These are phyloP conservation scores for Hypsizygus ulmarius DNA, from an alignment of 1,284 basidiomycete genomes.

Conservation along the genomic window DNA sequence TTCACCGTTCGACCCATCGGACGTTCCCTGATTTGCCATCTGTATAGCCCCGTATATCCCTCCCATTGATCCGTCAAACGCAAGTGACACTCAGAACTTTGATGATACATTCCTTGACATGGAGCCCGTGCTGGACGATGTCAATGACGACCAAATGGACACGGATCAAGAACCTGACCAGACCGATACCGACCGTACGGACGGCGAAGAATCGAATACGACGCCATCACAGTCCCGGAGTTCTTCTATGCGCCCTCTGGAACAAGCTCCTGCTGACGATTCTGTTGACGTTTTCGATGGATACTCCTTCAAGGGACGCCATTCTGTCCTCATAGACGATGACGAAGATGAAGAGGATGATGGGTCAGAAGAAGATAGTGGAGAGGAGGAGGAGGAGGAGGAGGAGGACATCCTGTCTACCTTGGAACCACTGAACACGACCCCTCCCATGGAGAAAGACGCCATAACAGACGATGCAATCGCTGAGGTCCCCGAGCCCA, in stretches of 20 bases:
- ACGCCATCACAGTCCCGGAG: conserved; percentile 73
- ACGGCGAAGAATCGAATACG: conserved; percentile 67
- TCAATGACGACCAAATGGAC: conserved; percentile 59
- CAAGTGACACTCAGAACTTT: conserved; percentile 96
- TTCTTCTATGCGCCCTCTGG: conserved; percentile 54
- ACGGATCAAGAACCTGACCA: conserved; percentile 59
- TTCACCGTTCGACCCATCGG: conserved; percentile 7
- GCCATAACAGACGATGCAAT: conserved; percentile 35
- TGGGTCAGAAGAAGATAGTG: conserved; percentile 41
- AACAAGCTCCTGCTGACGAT: conserved; percentile 39
- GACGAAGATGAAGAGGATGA: conserved; percentile 54
- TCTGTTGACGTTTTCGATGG: conserved; percentile 79
- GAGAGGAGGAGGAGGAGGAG: conserved; percentile 37
- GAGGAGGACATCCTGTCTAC: conserved; percentile 32
- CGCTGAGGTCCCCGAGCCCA: conserved; percentile 49
- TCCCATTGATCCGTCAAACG: conserved; percentile 88
- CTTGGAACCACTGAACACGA: conserved; percentile 18
- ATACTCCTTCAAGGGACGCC: conserved; percentile 83
- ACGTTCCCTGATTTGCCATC: conserved; percentile 4
- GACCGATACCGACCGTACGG: conserved; percentile 68
- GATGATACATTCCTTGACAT: conserved; percentile 96
- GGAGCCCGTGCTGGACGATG: conserved; percentile 82
- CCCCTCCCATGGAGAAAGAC: conserved; percentile 14
- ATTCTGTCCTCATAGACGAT: conserved; percentile 74
- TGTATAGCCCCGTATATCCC: conserved; percentile 91